Conservation (phyloP, 805 yeast species). For the Maudiozyma barnettii region DNA sequence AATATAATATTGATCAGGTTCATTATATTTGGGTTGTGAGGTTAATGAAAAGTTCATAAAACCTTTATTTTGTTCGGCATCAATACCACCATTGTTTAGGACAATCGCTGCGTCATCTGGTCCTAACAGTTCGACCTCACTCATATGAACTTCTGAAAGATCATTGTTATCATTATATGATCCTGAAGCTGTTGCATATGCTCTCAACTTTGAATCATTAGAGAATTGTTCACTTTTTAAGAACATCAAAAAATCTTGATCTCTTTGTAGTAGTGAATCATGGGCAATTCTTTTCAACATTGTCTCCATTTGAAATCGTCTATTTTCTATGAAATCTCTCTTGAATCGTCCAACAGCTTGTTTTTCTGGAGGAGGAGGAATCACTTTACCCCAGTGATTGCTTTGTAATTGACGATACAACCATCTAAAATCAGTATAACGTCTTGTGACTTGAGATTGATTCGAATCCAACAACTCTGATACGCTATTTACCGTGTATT, state of each 20-base stretch:
- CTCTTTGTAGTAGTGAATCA: conserved; percentile 49
- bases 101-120: conserved; percentile 25
- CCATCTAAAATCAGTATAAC: conserved; percentile 93
- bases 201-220: conserved; percentile 62
- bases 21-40: conserved; percentile 56
- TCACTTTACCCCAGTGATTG: conserved; percentile 80
- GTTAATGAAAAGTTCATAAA: conserved; percentile 66
- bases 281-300: conserved; percentile 71
- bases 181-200: conserved; percentile 45
- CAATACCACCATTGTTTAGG: conserved; percentile 25
- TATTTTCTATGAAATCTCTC: conserved; percentile 77
- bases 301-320: conserved; percentile 74
- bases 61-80: conserved; percentile 52
- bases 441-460: conserved; percentile 52
- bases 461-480: conserved; percentile 25
- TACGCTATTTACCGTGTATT: conserved; percentile 64
- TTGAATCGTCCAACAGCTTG: conserved; percentile 89
- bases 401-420: conserved; percentile 76
- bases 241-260: conserved; percentile 70
- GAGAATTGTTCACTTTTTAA: conserved; percentile 63
- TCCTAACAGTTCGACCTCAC: conserved; percentile 27
- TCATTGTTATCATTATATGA: conserved; percentile 37
- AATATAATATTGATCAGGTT: conserved; percentile 69
- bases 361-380: conserved; percentile 95
- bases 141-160: conserved; percentile 28